Conservation (phyloP, 495 filamentous ascomycete species). For the Stereocaulon alpinum region DNA sequence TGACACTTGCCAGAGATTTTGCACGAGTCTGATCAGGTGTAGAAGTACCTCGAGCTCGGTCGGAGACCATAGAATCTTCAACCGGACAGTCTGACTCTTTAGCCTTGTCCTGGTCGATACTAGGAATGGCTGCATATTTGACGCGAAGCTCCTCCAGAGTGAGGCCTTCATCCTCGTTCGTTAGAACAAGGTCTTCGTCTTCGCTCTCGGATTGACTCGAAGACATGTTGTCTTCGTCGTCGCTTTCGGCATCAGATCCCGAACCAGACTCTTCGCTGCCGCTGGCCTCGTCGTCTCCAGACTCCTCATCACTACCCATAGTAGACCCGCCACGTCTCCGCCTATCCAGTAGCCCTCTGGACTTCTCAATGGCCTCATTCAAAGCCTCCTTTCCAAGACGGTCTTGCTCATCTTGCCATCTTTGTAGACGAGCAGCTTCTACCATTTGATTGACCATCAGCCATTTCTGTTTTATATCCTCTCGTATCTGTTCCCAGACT, state of each 20-base stretch:
- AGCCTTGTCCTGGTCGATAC: constrained; percentile 17
- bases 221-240: constrained; percentile 66
- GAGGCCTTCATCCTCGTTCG: constrained; percentile 60
- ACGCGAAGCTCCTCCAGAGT: constrained; percentile 66
- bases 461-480: constrained; percentile 64
- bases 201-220: constrained; percentile 47
- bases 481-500: constrained; percentile 58
- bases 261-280: constrained; percentile 31
- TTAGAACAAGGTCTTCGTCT: constrained; percentile 37
- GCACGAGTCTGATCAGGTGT: background rate
- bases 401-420: constrained; percentile 81
- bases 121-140: constrained; percentile 67
- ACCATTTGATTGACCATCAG: constrained; percentile 68
- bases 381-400: constrained; percentile 68
- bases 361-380: constrained; percentile 70
- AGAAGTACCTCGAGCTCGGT: background rate
- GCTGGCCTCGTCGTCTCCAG: constrained; percentile 41
- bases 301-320: constrained; percentile 29
- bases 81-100: background rate
- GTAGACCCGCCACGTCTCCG: constrained; percentile 43
- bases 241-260: constrained; percentile 26
- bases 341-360: constrained; percentile 43
- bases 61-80: background rate
- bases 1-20: background rate
- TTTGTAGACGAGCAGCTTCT: constrained; percentile 56